Base-by-base conservation (phyloP, 2,329 filamentous ascomycete species). In the Didymella arachidicola region DNA sequence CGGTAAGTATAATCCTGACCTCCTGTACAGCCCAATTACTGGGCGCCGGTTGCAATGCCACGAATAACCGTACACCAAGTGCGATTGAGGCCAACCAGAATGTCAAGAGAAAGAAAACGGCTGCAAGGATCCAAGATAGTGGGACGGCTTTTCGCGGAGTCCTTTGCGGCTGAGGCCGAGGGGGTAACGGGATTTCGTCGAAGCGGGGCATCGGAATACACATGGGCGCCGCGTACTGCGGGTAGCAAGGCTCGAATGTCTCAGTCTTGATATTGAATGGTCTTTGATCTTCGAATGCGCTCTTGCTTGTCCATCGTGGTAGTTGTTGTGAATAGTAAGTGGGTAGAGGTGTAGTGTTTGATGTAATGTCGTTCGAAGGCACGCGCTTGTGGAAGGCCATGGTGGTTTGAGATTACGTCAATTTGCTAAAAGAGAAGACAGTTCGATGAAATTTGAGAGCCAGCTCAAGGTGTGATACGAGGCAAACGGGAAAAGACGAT, bases 101-200 rank as follows among this genome's bases (percentile, higher is more conserved):
- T 3, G 66, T 67, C 2, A 45, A 60, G 22, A 70, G 41, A 34
- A 72, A 67, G 58, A 72, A 68, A 11, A 72, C 18, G 32, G 43
- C n/a, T 36, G 60, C 64, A 27, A 73, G 60, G 30, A 67, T 39
- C 69, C 71, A 73, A 22, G 70, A 67, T 34, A 72, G 53, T 11
- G 67, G 42, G n/a, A 62, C 48, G 10, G 54, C 41, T 18, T 54
- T 59, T 22, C 27, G 42, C 30, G 56, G 53, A 2, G 53, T 16
- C 11, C 45, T 46, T 56, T n/a, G 43, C 36, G 25, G 53, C 34
- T 52, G 58, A 47, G 49, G 59, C 12, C 43, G 43, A 46, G 62
- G 51, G 4, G 60, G 48, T 22, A 56, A n/a, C 19, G 55, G 62
- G 36, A 57, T 55, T 32, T 53, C 42, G 44, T 67, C 44, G 39